Base-by-base conservation (phyloP, 1,284 basidiomycete genomes). In the Ceratobasidium sp. region DNA sequence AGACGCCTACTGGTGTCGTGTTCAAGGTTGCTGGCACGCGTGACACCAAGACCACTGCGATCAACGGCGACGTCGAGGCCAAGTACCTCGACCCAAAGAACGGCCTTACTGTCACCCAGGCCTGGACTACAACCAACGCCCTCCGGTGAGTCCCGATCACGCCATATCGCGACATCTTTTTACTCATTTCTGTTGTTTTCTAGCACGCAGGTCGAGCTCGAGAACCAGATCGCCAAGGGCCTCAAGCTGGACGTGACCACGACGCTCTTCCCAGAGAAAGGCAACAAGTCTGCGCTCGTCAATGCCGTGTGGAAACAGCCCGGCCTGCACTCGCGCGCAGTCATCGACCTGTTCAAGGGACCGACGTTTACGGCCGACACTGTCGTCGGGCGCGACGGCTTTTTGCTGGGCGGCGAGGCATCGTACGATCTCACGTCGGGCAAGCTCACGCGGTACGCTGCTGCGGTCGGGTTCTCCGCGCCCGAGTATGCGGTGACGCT, bases 201-300 rank as follows among this genome's bases (percentile, higher is more conserved):
- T 49, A 73, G 69, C 84, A 93, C 92, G 80, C 90, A 94, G 84
- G 85, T 99, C 78, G 98, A 99, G 88, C 88, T 98, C 81, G 96
- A 98, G 85, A 97, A 98, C 89, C 92, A 96, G 86, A 90, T 99
- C 81, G 95, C 96, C 80, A 95, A 96, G 86, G 97, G 96, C 79
- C 90, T 99, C 85, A 99, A 99, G 88, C 87, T 99, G 81, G 97
- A 98, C 84, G 84, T 98, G 76, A 88, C 88, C 81, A 92, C 95
- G 78, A 89, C 91, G 74, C 88, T 99, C 79, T 87, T 92, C 80
- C 96, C 98, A 74, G 90, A 93, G 80, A 95, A 93, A 82, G 89
- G 82, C 77, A 82, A 87, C 81, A 97, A 96, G 88, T 88, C 89
- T 71, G 94, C 95, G 76, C 85, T 95, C 79, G 81, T 88, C 78